Evolutionary conservation across 495 filamentous ascomycete species (phyloP).

Genomic region (Trichocladium uniseriatum): DNA sequence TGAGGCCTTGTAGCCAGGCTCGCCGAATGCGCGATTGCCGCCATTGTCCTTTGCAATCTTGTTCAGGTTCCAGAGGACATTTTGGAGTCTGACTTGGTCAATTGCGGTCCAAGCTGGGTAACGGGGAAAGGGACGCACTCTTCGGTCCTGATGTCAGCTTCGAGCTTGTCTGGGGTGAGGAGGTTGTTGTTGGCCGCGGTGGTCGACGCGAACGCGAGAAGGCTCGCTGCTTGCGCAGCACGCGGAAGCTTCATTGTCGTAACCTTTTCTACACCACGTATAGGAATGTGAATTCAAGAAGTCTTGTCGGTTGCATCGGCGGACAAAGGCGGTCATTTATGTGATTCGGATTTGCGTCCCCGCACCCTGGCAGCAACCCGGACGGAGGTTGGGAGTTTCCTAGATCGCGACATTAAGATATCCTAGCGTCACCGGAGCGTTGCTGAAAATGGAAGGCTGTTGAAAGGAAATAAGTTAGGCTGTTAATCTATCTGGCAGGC

Average conservation of each 20-base stretch:
- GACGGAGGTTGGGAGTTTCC: too few relatives aligned
- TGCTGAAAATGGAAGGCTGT: too few relatives aligned
- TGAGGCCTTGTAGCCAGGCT: constrained; percentile 52
- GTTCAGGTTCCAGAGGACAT: constrained; percentile 34
- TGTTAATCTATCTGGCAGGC: too few relatives aligned
- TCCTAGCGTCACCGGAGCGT: too few relatives aligned
- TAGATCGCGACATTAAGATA: too few relatives aligned
- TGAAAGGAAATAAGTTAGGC: too few relatives aligned
- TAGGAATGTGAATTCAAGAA: not conserved
- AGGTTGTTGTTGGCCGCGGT: constrained; percentile 12
- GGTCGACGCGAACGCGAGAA: constrained; percentile 12
- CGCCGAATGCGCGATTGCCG: constrained; percentile 50
- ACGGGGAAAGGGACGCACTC: too few relatives aligned
- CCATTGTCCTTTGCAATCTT: constrained; percentile 29
- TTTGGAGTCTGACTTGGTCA: constrained; percentile 27
- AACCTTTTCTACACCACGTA: constrained; percentile 14
- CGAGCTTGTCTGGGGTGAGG: constrained; percentile 21
- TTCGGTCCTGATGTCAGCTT: constrained; percentile 21
- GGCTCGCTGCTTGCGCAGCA: not conserved
- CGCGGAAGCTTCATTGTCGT: constrained; percentile 16
- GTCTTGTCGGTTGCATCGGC: too few relatives aligned
- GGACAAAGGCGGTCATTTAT: too few relatives aligned
- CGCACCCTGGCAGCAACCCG: too few relatives aligned
- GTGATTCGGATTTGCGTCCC: too few relatives aligned
- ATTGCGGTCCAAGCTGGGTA: too few relatives aligned